Evolutionary conservation across 2,329 filamentous ascomycete genomes (phyloP), one percentile per base, ranked within the genome.

Genomic region (Alternaria ventricosa): DNA sequence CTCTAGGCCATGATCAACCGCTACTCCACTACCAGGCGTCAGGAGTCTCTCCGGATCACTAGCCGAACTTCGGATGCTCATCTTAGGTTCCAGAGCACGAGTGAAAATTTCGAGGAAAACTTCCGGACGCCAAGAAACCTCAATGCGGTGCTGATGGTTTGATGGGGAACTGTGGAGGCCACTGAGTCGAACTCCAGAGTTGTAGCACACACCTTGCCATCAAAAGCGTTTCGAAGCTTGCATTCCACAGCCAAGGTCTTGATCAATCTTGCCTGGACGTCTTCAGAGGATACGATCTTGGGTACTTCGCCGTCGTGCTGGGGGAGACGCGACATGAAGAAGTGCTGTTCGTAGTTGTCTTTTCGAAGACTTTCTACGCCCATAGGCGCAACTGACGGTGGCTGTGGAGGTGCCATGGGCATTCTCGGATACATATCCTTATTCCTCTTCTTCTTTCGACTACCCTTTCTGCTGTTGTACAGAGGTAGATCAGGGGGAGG

Each of bases 101-200:
- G 75, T 78, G 75, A 91, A 92, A 73, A 92, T 89, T 7, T 75
- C 73, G 2, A 90, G 71, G 86, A 89, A 90, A 0, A 71, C 75
- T 3, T 85, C 74, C 0, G 87, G 84, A 91, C 81, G 0, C 88
- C 87, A 47, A 92, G 84, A 69, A 87, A 89, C 27, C 83, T 79
- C 63, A 92, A 75, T 0, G 90, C 81, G 2, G 61, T 59, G n/a
- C 87, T 77, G 18, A 91, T 84, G 0, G 88, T 89, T 27, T 84
- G 76, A 69, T 92, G 89, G 3, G 88, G 83, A 13, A 90, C 78
- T 5, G 84, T 85, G 0, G 87, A 84, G 0, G 86, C 85, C 61
- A 89, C 87, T 80, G 84, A 87, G 47, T 84, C 81, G 66, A 78
- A 75, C 11, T 69, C 62, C 1, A 64, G 55, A 3, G 64, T 56